A percentile compares a stretch with the other conserved stretches of the same genome.
Evolutionary conservation across 1,284 basidiomycete species (phyloP).

Genomic region (Agaricales sp.): DNA sequence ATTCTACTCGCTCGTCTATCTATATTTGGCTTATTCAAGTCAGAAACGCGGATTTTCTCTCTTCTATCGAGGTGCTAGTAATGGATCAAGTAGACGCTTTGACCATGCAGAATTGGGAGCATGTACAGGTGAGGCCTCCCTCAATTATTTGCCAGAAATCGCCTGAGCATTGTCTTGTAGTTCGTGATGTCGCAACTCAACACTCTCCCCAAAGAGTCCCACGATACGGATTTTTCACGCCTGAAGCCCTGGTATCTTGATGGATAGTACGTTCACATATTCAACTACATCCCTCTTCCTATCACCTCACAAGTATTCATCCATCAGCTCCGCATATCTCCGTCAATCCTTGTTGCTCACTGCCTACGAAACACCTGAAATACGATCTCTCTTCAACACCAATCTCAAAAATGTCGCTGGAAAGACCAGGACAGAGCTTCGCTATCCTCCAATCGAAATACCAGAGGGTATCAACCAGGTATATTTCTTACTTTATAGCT

Average conservation of each 20-base stretch:
- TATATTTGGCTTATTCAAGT: slow-evolving; percentile 1
- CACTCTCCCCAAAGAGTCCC: slow-evolving; percentile 84
- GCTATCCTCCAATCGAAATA: slow-evolving; percentile 65
- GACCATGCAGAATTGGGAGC: slow-evolving; percentile 99
- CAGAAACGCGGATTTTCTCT: slow-evolving; percentile 83
- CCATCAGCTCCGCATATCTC: slow-evolving; percentile 60
- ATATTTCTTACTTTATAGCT: slow-evolving; percentile 12
- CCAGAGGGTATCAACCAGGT: slow-evolving; percentile 77
- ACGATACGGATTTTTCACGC: slow-evolving; percentile 91
- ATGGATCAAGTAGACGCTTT: slow-evolving; percentile 90
- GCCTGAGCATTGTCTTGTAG: slow-evolving; percentile 28
- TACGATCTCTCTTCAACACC: slow-evolving; percentile 67
- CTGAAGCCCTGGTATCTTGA: slow-evolving; percentile 98
- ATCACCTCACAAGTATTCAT: slow-evolving; percentile 2
- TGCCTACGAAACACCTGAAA: slow-evolving; percentile 85
- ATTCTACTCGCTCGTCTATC: neutral
- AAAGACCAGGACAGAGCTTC: slow-evolving; percentile 60
- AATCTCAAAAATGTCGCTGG: slow-evolving; percentile 78
- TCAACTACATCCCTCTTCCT: neutral
- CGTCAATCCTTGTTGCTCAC: slow-evolving; percentile 89
- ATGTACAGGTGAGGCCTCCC: slow-evolving; percentile 61
- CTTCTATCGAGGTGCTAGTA: slow-evolving; percentile 90
- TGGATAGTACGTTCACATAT: slow-evolving; percentile 54
- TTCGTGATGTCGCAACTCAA: slow-evolving; percentile 83
- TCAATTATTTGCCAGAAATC: neutral